Evolutionary conservation across 805 yeast genomes (phyloP), one percentile per base, ranked within the genome.

Genomic region (Metschnikowia koreensis): DNA sequence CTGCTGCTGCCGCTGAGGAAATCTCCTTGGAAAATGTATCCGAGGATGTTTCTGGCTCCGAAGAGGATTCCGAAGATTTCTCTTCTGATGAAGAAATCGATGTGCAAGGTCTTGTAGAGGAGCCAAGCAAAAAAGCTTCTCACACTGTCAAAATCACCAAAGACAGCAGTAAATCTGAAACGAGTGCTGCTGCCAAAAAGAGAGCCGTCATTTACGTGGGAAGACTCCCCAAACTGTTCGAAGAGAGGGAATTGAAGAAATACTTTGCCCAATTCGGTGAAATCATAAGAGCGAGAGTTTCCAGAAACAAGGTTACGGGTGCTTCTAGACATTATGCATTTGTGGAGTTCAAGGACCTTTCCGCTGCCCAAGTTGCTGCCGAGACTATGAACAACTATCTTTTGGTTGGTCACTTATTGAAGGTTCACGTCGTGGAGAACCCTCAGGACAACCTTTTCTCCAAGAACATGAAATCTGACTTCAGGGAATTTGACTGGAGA

Each of bases 351-450:
- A 81, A 79, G 40, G 77, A 82, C 49, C 65, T 68, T 38, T 89
- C 84, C 44, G 96, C 87, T 50, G 97, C 98, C 42, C 80, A 83
- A 60, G 77, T 91, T 55, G 99, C 97, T 3, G 88, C 87, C 55
- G 98, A 94, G 59, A 85, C 97, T 43, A 94, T 94, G 99, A 86
- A 94, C 71, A 94, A 94, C 71, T 94, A 94, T 64, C 78, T 94
- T 56, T 66, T 94, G 42, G 84, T 89, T 73, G 96, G 96, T 7
- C 97, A 93, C 69, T 80, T 92, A 55, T 74, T 94, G 60, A 86
- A 88, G 69, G 77, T 77, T 55, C 69, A 75, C 26, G 65, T 81
- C 15, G 62, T 81, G 44, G 92, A 87, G 37, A 74, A 80, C 53
- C 77, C 81, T 10, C 80, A 82, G 60, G 76, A 80, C 60, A 77